Evolutionary conservation across 2,329 filamentous ascomycete species (phyloP).

Genomic region (Pseudogymnoascus sp.): DNA sequence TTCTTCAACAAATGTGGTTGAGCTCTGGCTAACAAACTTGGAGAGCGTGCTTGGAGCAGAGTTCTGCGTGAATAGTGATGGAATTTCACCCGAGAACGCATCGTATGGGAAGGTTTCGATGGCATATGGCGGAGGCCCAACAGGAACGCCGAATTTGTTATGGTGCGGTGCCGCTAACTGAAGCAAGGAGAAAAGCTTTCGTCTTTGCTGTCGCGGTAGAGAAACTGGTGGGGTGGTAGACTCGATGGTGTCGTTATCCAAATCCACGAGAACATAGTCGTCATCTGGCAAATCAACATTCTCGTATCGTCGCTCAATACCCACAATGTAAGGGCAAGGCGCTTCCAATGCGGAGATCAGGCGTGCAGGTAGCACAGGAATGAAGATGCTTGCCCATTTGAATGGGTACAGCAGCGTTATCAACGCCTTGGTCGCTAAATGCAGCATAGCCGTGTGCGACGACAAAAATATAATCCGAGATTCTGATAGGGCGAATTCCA

Average conservation of each 20-base stretch:
- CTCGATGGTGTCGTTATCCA: slow-evolving; percentile 86
- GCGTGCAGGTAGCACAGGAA: slow-evolving; percentile 80
- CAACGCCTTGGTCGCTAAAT: slow-evolving; percentile 83
- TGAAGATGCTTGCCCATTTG: slow-evolving; percentile 90
- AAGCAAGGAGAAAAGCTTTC: slow-evolving; percentile 80
- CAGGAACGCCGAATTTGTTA: slow-evolving; percentile 72
- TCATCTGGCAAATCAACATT: slow-evolving; percentile 81
- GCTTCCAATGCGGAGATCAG: slow-evolving; percentile 87
- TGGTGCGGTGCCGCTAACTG: slow-evolving; percentile 88
- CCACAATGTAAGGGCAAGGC: slow-evolving; percentile 94
- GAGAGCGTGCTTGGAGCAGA: slow-evolving; percentile 65
- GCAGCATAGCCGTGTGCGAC: slow-evolving; percentile 92
- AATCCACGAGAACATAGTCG: slow-evolving; percentile 89
- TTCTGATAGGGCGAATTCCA: slow-evolving; percentile 89
- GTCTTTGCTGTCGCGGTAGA: slow-evolving; percentile 78
- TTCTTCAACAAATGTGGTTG: slow-evolving; percentile 70
- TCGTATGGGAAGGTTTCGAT: slow-evolving; percentile 89
- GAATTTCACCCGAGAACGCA: slow-evolving; percentile 79
- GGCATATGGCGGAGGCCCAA: slow-evolving; percentile 87
- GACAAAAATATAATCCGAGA: slow-evolving; percentile 94
- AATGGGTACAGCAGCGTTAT: slow-evolving; percentile 80
- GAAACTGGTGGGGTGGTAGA: slow-evolving; percentile 69
- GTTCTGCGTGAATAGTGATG: slow-evolving; percentile 66
- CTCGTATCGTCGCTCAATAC: slow-evolving; percentile 87
- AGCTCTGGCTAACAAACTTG: slow-evolving; percentile 84